Base-by-base conservation (phyloP, 768 basidiomycete genomes). In the Leccinum arenicola region DNA sequence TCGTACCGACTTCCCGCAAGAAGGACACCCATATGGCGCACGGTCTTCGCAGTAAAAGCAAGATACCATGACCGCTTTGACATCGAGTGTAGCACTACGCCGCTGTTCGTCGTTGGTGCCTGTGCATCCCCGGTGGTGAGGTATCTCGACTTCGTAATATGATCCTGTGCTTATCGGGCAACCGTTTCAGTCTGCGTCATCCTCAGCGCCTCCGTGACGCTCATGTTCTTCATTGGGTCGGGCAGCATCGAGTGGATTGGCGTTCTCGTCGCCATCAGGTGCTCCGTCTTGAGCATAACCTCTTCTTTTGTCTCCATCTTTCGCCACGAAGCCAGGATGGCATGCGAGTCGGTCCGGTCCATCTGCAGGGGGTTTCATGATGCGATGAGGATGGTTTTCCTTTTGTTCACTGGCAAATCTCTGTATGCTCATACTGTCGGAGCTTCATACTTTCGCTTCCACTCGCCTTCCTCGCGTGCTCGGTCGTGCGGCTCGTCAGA, bases 131-230 rank as follows among this genome's bases (percentile, higher is more conserved):
- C 88, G 8, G 80, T 85, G 68, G 87, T 87, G 71, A 76, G 86
- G 76, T 55, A 48, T 55, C 23, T 21, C 6, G 40, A 31, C 43
- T 50, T 31, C 3, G 52, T 43, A 48, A 23, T 12, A 50, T 29
- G 35, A 60, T 17, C 4, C 25, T 5, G 23, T 0, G 19, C 57
- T 64, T 31, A 66, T 52, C 40, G 15, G 65, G 12, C 7, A 7
- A 5, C 12, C n/a, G 6, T 43, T 55, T 40, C 70, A 93, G 91
- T 89, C 89, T 66, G 90, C 91, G 80, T 92, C 57, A 80, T 92
- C 23, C 76, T 93, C 60, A 91, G 91, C 64, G 86, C 89, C 31
- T 89, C 90, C 38, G 87, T 91, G 57, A 91, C 89, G 29, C 85
- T 92, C 68, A 83, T 88, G 52, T 27, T 27, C 27, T 80, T 93